Evolutionary conservation across 345 rosid genomes (phyloP), one percentile per base, ranked within the genome.

Genomic region (Citropsis articulata): DNA sequence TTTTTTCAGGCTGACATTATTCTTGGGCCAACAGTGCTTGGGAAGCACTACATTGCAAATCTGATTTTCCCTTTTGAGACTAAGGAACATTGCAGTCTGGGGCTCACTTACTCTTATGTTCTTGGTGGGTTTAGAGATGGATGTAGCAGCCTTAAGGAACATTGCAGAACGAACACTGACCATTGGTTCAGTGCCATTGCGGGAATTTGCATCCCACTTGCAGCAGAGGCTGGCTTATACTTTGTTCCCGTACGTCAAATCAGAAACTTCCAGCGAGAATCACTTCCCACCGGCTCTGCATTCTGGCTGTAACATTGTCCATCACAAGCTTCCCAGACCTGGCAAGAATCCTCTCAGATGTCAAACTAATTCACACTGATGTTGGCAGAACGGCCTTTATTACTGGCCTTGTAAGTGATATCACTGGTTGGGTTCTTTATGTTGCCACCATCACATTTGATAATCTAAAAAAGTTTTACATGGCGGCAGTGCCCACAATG

Each of bases 101-200:
- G 79, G 40, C 56, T 82, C 13, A 80, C 78, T 65, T 85, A 77
- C 56, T 85, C 79, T n/a, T 53, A 80, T 82, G 81, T 85, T 85
- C 75, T 69, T 85, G 18, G 79, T 82, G 21, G 87, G 87, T 4
- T 71, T 82, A 48, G 87, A 85, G 75, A 82, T 85, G 79, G 87
- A 82, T 40, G 31, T 85, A 25, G 38, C 72, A 5, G 56, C 59
- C 12, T 10, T 82, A 1, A 74, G 50, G 30, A 27, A 56, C 8
- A 62, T 82, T 14, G 79, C 40, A 27, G 70, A 33, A 61, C 80
- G 70, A 36, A 69, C 85, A 4, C 3, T 75, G 8, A 36, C 16
- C 65, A 77, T 69, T 75, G n/a, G n/a, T n/a, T n/a, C n/a, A n/a
- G n/a, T n/a, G 83, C 79, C 1, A 14, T 48, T 0, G 61, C 63